Base-by-base conservation (phyloP, 108 stramenopile genomes). In the Halocafeteria seosinensis region DNA sequence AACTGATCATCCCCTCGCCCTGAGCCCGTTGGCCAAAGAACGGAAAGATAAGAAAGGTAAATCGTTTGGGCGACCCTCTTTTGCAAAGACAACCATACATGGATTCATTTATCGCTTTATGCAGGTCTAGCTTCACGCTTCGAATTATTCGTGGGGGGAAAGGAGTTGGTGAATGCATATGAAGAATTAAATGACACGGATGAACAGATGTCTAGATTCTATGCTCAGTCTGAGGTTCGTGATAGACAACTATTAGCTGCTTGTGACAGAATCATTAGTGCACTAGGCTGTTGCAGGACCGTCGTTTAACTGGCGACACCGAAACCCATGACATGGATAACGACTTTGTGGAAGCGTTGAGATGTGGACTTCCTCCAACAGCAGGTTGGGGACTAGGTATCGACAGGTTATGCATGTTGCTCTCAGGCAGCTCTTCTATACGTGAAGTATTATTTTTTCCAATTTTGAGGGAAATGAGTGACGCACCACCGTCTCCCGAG, bases 371-470 rank as follows among this genome's bases (percentile, higher is more conserved):
- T 89, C 97, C 97, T 8, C 97, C 97, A 27, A 94, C 97, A 0
- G 97, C 87, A 31, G 97, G 97, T 38, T 74, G 92, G 36, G 97
- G 97, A 11, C 93, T 98, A 68, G 97, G 97, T 25, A 88, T 98
- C 66, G 97, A 98, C 72, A 86, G 97, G 33, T 64, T 82, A 17
- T 74, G 94, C 26, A 98, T 98, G 97, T 78, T 98, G 37, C 74
- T 98, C 64, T 91, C 94, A 17, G 89, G 92, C 53, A 76, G 88
- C n/a, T 83, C 88, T 17, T 85, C 86, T 30, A 95, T 98, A 69
- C 85, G 93, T 23, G 97, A 98, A 73, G 94, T 98, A 38, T 92
- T 98, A 68, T 91, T 91, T 9, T 98, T 98, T 66, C 97, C 97
- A 29, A 77, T 95, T n/a, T n/a, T n/a, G n/a, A n/a, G n/a, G n/a